Evolutionary conservation across 148 eudicot genomes (phyloP), one percentile per base, ranked within the genome.

Genomic region (Fagopyrum esculentum): DNA sequence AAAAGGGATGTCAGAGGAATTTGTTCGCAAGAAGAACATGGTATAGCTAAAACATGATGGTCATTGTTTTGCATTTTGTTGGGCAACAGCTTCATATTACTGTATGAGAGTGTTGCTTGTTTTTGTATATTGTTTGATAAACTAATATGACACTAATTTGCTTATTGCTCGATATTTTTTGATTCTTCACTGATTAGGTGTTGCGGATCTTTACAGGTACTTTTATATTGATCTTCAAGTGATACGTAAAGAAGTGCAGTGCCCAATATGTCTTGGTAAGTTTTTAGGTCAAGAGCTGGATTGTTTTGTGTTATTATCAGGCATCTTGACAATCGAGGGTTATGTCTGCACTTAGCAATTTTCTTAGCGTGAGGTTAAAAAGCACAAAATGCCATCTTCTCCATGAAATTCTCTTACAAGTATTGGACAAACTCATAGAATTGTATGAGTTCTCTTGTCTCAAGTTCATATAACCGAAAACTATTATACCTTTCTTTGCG

Each of bases 261-360:
- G 86, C 72, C 83, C 88, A 44, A 85, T 85, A 35, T 87, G 85
- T 84, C 84, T 87, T 52, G 86, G 86, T 85, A 80, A 13, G 7
- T 29, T 48, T 16, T 64, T 71, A 46, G 43, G 19, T 44, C n/a
- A 35, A 17, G 5, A 68, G 6, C 17, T 68, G 47, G 45, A 44
- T 68, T 35, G n/a, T 30, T 35, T 12, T 68, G n/a, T 68, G 6
- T 40, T 57, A 19, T 7, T 19, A 17, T 4, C 10, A 44, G 46
- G 44, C 46, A 44, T 68, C 9, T 35, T 40, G 17, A 1, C 35
- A 68, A 35, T 68, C 17, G 9, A 35, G 19, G 71, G 10, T 35
- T 6, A 16, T 8, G 74, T 45, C 74, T 71, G 55, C 52, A 47
- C 47, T 26, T 10, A 17, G 55, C 74, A 71, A 71, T 11, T 35